Evolutionary conservation across 2,329 filamentous ascomycete species (phyloP), one percentile per base, ranked within the genome.

Genomic region (Colletotrichum sp.): DNA sequence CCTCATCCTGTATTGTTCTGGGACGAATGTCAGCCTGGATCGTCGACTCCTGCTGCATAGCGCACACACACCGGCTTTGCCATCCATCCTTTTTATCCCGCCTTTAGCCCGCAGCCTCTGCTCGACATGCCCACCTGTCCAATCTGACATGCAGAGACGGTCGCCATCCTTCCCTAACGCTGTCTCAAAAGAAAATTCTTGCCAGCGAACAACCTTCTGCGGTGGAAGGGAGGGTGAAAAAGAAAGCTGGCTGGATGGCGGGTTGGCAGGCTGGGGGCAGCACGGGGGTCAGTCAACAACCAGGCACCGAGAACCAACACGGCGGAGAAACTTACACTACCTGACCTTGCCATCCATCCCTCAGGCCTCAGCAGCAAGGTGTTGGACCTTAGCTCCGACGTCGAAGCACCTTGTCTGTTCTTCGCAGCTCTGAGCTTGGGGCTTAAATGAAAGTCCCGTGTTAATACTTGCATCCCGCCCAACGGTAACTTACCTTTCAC

Each of bases 241-340:
- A 39, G 52, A 39, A 55, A 44, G 21, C 52, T 60, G 59, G 52
- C 49, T 60, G 52, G 49, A 21, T 28, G 66, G 30, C 66, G 18
- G 24, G 49, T 21, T 39, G 66, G 30, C 66, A n/a, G 24, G 28
- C n/a, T 59, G 28, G 49, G 52, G 28, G 28, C 49, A 30, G 52
- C 36, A 49, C 63, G 39, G 39, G 63, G 63, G 36, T 66, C 26
- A n/a, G 16, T 24, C 24, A 15, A 60, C 39, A 60, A 21, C 69
- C 39, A 71, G 60, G 60, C 69, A 65, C 60, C 36, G 28, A 65
- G 60, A 71, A 71, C 69, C 69, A 71, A 71, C 69, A 71, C n/a
- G 69, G 59, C 63, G 70, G 70, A 72, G 34, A 72, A 60, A 72
- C 59, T 64, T 71, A 65, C 15, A 71, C 30, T 60, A 24, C 36